Evolutionary conservation across 345 rosid genomes (phyloP).

Genomic region (Lepidium sativum): DNA sequence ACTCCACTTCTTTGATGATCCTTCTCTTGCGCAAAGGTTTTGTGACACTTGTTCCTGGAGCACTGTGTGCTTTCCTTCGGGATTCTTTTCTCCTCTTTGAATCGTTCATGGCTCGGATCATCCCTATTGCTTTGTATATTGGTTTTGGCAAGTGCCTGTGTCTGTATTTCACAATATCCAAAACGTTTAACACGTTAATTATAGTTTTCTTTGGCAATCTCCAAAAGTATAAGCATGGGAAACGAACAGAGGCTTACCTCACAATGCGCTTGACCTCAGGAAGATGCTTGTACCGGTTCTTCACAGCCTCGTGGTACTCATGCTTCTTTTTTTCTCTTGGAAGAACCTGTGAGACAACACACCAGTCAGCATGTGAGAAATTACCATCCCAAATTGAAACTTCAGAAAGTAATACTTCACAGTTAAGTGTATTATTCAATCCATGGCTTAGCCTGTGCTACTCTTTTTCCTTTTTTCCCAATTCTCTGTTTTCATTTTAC

Average conservation of each 20-base stretch:
- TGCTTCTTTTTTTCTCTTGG: slow-evolving; percentile 87
- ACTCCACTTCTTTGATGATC: slow-evolving; percentile 75
- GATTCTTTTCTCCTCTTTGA: slow-evolving; percentile 70
- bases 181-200: slow-evolving; percentile 2
- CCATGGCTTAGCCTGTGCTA: neutral
- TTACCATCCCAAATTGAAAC: neutral
- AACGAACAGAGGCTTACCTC: slow-evolving; percentile 36
- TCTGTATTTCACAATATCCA: slow-evolving; percentile 39
- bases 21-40: slow-evolving; percentile 57
- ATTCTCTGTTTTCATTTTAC: neutral
- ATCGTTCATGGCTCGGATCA: slow-evolving; percentile 43
- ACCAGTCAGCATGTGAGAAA: neutral
- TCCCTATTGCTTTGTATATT: slow-evolving; percentile 53
- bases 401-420: neutral
- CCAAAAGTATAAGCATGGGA: neutral
- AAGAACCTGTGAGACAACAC: slow-evolving; percentile 44
- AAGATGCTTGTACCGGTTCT: slow-evolving; percentile 84
- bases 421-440: neutral
- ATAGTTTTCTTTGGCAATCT: neutral
- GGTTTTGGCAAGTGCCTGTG: slow-evolving; percentile 89
- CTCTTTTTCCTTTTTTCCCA: neutral
- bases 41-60: slow-evolving; percentile 56
- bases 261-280: slow-evolving; percentile 81
- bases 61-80: slow-evolving; percentile 84
- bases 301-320: slow-evolving; percentile 72